Evolutionary conservation across 495 filamentous ascomycete genomes (phyloP), one percentile per base, ranked within the genome.

Genomic region (Neurospora sp.): DNA sequence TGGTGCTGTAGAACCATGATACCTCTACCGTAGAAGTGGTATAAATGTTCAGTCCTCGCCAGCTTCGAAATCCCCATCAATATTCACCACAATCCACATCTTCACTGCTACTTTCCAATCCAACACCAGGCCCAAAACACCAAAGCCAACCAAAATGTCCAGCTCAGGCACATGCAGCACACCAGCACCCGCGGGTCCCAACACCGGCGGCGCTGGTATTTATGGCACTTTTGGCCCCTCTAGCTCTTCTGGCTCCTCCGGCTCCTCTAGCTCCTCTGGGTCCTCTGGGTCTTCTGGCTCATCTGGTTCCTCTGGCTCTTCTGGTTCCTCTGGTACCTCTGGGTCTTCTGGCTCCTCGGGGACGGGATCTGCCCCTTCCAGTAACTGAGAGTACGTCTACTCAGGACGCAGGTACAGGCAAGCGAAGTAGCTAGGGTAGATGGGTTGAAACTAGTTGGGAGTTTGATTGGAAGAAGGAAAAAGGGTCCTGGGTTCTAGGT

Each of bases 401-500:
- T 4, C 10, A 5, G 4, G 20, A 6, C 10, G 10, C 10, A 5
- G 4, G 20, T 23, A 12, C 10, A 23, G 3, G 42, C 20, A 9
- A 16, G 41, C 2, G 0, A 18, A 2, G 40, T 18, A 16, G 14
- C 5, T 6, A 2, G 4, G 4, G 3, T 2, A 5, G 14, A 35
- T 35, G 35, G 35, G 35, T 35, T 3, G 3, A 35, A 16, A n/a
- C 16, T 44, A 5, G 16, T 9, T 44, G 5, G 16, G 0, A 44
- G n/a, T 44, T 3, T n/a, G 16, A 0, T n/a, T 9, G 41, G 41
- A 2, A 44, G 41, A 18, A n/a, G 41, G 0, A 44, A 16, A 18
- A 3, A 3, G 2, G 16, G 16, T n/a, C 1, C 5, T 44, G 5
- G 2, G 6, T 8, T 9, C 0, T 44, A n/a, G 2, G 2, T 18